A percentile compares a stretch with the other conserved stretches of the same genome.
phyloP scores from a whole-genome alignment of 139 green algal genomes.

The Ettlia oleoabundans region DNA sequence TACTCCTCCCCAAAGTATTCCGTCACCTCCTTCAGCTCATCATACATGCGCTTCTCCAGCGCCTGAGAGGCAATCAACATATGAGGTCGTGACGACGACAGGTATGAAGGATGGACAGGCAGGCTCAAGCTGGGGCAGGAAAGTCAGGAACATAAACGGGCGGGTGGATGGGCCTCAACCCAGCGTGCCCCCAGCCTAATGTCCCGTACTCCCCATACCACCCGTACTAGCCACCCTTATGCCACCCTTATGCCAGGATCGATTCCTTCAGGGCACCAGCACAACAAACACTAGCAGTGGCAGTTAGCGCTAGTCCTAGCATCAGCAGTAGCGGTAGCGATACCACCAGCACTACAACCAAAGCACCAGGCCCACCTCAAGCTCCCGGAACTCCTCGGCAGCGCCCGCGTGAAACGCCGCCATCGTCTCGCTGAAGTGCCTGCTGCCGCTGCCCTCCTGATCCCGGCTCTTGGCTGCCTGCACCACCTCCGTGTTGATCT shows the following conservation, averaged over 20 bases:
- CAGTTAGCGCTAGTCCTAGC: too few species aligned
- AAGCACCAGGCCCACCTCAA: slow-evolving; percentile 42
- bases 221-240: too few species aligned
- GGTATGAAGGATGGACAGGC: background rate
- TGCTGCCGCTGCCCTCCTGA: slow-evolving; percentile 23
- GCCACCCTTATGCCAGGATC: too few species aligned
- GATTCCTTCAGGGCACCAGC: too few species aligned
- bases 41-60: slow-evolving; percentile 30
- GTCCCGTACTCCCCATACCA: too few species aligned
- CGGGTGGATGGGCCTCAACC: too few species aligned
- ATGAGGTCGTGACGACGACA: background rate
- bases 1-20: slow-evolving; percentile 71
- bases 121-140: too few species aligned
- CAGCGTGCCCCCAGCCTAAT: too few species aligned
- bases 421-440: slow-evolving; percentile 54
- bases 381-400: slow-evolving; percentile 22
- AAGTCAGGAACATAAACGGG: too few species aligned
- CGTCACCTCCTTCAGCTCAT: slow-evolving; percentile 44
- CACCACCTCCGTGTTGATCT: slow-evolving; percentile 52
- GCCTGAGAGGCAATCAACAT: slow-evolving; percentile 12
- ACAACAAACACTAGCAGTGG: too few species aligned
- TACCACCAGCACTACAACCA: too few species aligned
- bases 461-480: slow-evolving; percentile 18
- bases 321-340: too few species aligned
- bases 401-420: slow-evolving; percentile 50